A percentile compares a stretch with the other conserved stretches of the same genome.
Conservation (phyloP, 768 basidiomycete genomes). For the Hebeloma cylindrosporum region DNA sequence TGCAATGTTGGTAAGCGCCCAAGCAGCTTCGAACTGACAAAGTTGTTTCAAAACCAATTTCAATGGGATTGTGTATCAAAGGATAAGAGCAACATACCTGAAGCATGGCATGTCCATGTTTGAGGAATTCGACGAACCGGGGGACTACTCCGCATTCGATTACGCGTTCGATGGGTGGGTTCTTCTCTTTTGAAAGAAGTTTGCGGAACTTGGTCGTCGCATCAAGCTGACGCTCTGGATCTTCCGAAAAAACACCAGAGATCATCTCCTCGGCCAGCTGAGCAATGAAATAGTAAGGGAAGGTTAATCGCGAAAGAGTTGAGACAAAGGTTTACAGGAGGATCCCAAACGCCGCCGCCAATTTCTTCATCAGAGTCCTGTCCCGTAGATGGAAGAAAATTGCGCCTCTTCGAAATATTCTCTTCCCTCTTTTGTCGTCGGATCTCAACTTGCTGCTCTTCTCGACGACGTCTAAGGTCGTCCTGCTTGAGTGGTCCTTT, state of each 20-base stretch:
- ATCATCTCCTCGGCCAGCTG: conserved; percentile 93
- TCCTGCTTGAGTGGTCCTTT: conserved; percentile 88
- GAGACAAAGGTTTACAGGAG: conserved; percentile 50
- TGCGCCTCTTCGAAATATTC: conserved; percentile 96
- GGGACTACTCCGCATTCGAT: conserved; percentile 97
- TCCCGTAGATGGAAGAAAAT: conserved; percentile 75
- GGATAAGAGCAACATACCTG: conserved; percentile 50
- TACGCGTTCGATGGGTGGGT: conserved; percentile 97
- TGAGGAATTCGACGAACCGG: conserved; percentile 94
- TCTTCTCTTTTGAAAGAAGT: conserved; percentile 98
- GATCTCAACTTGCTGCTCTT: conserved; percentile 99
- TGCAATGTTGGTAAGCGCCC: conserved; percentile 97
- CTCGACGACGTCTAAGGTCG: conserved; percentile 92
- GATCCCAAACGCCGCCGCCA: conserved; percentile 68
- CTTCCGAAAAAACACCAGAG: conserved; percentile 86
- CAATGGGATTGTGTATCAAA: conserved; percentile 3
- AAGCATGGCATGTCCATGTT: conserved; percentile 77
- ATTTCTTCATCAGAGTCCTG: conserved; percentile 93
- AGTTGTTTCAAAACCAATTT: conserved; percentile 8
- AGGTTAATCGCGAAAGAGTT: conserved; percentile 11
- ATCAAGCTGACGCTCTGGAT: conserved; percentile 89
- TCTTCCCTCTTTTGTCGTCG: conserved; percentile 97
- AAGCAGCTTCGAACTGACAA: conserved; percentile 89
- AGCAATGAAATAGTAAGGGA: conserved; percentile 15
- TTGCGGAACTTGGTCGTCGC: conserved; percentile 99